Percentiles rank a stretch among this genome's conserved stretches.
Evolutionary conservation across 2,329 filamentous ascomycete species (phyloP).

Genomic region (Pseudocercospora fuligena): DNA sequence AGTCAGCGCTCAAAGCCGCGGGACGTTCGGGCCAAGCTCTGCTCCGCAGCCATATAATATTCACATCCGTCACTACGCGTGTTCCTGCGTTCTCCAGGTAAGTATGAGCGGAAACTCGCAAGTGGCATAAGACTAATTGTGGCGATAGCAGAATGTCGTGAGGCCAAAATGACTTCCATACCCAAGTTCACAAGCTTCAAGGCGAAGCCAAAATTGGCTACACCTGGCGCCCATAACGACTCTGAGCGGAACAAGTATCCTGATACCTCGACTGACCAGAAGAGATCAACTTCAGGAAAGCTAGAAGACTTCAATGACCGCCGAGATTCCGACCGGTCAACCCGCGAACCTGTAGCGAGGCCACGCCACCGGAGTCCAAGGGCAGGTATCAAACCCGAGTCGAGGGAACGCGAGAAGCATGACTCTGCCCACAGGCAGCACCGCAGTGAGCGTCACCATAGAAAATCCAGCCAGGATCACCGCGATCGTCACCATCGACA

Average conservation of each 20-base stretch:
- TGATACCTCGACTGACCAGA: too few relatives aligned
- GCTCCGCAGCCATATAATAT: neutral
- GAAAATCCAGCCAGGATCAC: neutral
- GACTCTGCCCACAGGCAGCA: constrained; percentile 9
- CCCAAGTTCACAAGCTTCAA: constrained; percentile 80
- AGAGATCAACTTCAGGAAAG: too few relatives aligned
- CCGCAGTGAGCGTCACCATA: constrained; percentile 1
- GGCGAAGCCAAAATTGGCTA: constrained; percentile 46
- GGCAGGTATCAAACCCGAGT: neutral
- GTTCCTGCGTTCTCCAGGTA: constrained; percentile 2
- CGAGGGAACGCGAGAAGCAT: neutral
- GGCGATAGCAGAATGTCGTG: neutral
- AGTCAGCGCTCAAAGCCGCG: constrained; percentile 3
- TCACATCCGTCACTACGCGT: neutral
- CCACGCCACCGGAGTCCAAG: neutral
- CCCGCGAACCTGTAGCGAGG: neutral
- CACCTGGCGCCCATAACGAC: constrained; percentile 1
- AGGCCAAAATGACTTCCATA: constrained; percentile 44
- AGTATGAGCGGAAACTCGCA: neutral
- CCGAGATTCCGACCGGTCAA: constrained; percentile 9
- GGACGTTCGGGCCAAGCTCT: neutral
- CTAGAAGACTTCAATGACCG: too few relatives aligned
- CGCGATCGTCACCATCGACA: neutral
- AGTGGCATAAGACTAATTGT: neutral
- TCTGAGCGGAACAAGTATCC: too few relatives aligned